A percentile compares a stretch with the other conserved stretches of the same genome.
These are phyloP conservation scores for Amphirosellinia nigrospora DNA, from an alignment of 495 filamentous ascomycete species.

Conservation along the genomic window DNA sequence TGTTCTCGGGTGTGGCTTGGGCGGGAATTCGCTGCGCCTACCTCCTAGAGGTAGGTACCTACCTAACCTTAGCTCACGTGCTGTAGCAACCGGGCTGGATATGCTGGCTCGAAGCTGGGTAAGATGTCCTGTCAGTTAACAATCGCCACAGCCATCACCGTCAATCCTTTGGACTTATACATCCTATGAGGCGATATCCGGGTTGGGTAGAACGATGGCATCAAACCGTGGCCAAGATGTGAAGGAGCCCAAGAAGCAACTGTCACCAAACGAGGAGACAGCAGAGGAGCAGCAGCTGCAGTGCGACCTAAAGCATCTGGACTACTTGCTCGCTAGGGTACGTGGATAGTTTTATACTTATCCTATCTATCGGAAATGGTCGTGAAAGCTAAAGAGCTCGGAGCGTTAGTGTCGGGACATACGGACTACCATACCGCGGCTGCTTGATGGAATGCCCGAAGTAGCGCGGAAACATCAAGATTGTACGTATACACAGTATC, in stretches of 20 bases:
- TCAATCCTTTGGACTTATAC: background rate
- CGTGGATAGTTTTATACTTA: background rate
- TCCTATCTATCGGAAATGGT: background rate
- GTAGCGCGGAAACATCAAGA: slow-evolving; percentile 13
- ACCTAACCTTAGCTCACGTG: too few species aligned
- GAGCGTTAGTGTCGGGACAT: slow-evolving; percentile 24
- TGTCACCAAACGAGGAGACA: slow-evolving; percentile 10
- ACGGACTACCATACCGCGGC: slow-evolving; percentile 24
- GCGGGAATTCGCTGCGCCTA: background rate
- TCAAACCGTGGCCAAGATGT: slow-evolving; percentile 14
- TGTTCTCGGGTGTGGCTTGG: slow-evolving; percentile 5
- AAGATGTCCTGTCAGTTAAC: background rate
- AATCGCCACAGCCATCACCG: background rate
- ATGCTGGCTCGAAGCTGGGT: background rate
- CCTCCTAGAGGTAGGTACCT: too few species aligned
- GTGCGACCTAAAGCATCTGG: slow-evolving; percentile 42
- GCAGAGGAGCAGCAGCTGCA: slow-evolving; percentile 44
- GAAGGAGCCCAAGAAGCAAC: slow-evolving; percentile 12
- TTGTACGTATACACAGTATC: background rate
- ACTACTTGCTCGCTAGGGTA: slow-evolving; percentile 49
- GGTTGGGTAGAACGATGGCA: slow-evolving; percentile 5
- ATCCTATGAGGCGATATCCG: background rate
- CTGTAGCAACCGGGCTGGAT: background rate
- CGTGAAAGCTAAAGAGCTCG: background rate
- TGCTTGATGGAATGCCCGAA: slow-evolving; percentile 21